phyloP scores from a whole-genome alignment of 306 rosid species.

The Albizia julibrissin region DNA sequence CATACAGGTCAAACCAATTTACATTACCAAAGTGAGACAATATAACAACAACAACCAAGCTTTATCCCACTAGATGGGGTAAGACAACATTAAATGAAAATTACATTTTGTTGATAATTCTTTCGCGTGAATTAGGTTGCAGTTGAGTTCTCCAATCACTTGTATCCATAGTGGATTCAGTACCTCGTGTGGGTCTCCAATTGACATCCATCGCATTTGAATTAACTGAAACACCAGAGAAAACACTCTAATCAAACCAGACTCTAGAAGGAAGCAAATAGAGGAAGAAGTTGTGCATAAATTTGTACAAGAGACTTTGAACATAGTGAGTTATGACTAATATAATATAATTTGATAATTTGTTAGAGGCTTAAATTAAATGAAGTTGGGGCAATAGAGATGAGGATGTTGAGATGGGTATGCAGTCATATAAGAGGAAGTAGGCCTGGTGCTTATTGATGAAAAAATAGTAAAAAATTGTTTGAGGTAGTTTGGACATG shows the following conservation, averaged over 20 bases:
- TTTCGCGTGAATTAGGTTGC: slow-evolving; percentile 45
- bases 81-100: slow-evolving; percentile 24
- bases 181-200: slow-evolving; percentile 48
- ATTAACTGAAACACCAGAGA: slow-evolving; percentile 24
- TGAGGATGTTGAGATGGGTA: no score
- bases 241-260: slow-evolving; percentile 5
- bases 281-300: not conserved
- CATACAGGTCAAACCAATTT: not conserved
- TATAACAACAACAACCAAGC: no score
- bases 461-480: no score
- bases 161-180: slow-evolving; percentile 39
- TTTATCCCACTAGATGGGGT: no score
- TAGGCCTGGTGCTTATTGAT: no score
- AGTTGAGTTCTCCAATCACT: slow-evolving; percentile 56
- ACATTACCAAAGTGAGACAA: not conserved
- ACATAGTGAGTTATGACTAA: not conserved
- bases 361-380: not conserved
- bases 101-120: slow-evolving; percentile 58
- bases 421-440: no score
- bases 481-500: no score
- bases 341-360: not conserved
- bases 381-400: no score
- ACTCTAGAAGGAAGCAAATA: slow-evolving; percentile 18
- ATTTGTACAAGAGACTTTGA: not conserved
- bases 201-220: slow-evolving; percentile 41